Percentiles rank a stretch among this genome's conserved stretches.
Evolutionary conservation across 148 eudicot species (phyloP).

Genomic region (Amaranthus hypochondriacus): DNA sequence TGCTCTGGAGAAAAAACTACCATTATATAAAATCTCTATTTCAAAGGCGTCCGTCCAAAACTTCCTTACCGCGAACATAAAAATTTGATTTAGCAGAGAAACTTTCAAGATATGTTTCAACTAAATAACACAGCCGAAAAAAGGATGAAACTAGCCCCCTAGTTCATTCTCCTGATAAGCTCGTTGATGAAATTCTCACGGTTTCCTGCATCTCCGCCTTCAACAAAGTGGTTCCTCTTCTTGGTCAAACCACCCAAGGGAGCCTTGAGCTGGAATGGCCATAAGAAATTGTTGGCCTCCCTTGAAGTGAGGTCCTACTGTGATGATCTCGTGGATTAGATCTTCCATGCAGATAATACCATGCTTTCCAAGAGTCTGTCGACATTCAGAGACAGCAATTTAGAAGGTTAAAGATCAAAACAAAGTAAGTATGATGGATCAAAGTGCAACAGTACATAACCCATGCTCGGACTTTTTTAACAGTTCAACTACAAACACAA

Average conservation of each 20-base stretch:
- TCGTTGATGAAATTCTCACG: constrained; percentile 53
- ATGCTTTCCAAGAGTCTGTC: constrained; percentile 49
- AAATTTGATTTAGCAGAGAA: not conserved
- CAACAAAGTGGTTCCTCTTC: constrained; percentile 73
- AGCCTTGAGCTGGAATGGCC: constrained; percentile 65
- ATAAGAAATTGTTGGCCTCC: constrained; percentile 72
- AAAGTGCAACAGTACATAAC: too few species aligned
- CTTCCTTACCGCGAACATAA: too few species aligned
- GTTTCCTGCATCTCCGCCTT: constrained; percentile 75
- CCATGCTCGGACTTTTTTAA: not conserved
- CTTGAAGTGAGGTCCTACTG: constrained; percentile 66
- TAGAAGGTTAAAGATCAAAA: not conserved
- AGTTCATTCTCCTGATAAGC: constrained; percentile 77
- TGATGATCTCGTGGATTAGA: constrained; percentile 59
- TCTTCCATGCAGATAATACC: constrained; percentile 62
- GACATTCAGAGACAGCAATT: not conserved
- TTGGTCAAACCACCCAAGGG: constrained; percentile 64
- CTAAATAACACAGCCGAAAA: not conserved
- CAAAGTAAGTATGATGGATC: not conserved
- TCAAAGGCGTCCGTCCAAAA: too few species aligned
- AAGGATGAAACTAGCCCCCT: constrained; percentile 16
- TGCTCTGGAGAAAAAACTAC: too few species aligned
- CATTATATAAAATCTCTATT: too few species aligned
- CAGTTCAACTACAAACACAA: not conserved
- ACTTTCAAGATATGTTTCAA: not conserved